phyloP scores from a whole-genome alignment of 768 basidiomycete species.

The Sutorius australiensis region DNA sequence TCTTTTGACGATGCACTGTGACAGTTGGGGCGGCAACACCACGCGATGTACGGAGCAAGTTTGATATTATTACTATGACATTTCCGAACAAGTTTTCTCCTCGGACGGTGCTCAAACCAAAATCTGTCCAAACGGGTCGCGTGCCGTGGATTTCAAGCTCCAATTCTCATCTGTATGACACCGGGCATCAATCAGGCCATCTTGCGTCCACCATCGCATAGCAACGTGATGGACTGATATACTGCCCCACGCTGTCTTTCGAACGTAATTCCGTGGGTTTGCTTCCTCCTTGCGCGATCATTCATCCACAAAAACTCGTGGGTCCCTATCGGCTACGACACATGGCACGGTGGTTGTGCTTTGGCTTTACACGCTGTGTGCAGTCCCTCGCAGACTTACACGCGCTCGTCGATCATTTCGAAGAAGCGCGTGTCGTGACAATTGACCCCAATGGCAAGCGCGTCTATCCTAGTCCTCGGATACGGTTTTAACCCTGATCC shows the following conservation, averaged over 20 bases:
- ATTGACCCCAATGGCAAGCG: conserved; percentile 30
- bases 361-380: conserved; percentile 49
- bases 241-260: conserved; percentile 4
- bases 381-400: conserved; percentile 45
- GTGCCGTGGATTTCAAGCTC: not conserved
- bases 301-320: not conserved
- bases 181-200: not conserved
- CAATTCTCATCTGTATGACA: not conserved
- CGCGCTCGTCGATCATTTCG: conserved; percentile 49
- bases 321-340: not conserved
- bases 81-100: not conserved
- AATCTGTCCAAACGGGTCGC: not conserved
- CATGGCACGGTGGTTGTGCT: conserved; percentile 28
- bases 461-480: conserved; percentile 24
- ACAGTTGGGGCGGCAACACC: not conserved
- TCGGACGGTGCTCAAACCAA: not conserved
- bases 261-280: conserved; percentile 24
- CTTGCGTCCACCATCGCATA: conserved; percentile 8
- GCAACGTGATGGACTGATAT: conserved; percentile 9
- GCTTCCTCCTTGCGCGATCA: not conserved
- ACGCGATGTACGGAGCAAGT: not conserved
- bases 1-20: not conserved
- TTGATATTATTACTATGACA: not conserved
- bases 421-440: conserved; percentile 39
- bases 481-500: not conserved